Conservation (phyloP, 2,329 filamentous ascomycete species). For the Davidsoniella australis region DNA sequence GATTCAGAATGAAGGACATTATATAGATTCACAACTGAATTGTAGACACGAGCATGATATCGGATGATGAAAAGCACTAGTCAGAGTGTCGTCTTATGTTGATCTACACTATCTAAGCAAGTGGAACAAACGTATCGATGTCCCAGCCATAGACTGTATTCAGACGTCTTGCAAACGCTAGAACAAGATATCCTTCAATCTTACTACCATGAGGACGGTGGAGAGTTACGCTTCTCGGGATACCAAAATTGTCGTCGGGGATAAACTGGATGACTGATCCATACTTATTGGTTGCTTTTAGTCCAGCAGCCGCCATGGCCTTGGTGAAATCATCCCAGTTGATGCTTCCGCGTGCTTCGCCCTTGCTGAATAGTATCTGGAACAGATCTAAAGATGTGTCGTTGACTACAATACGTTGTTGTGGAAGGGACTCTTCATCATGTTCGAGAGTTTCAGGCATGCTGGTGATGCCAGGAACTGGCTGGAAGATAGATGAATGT, state of each 20-base stretch:
- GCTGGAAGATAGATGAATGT: conserved; percentile 21
- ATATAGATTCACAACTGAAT: too few relatives aligned
- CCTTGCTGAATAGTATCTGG: conserved; percentile 19
- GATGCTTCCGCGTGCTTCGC: conserved; percentile 18
- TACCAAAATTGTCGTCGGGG: conserved; percentile 16
- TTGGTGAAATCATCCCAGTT: conserved; percentile 23
- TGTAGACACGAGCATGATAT: too few relatives aligned
- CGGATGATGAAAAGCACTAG: too few relatives aligned
- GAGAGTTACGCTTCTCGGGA: conserved; percentile 19
- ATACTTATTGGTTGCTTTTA: conserved; percentile 24
- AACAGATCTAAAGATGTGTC: conserved; percentile 23
- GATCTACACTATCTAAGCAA: too few relatives aligned
- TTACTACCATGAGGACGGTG: conserved; percentile 23
- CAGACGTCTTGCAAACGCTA: conserved; percentile 19
- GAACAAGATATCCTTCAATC: conserved; percentile 20
- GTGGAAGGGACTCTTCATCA: too few relatives aligned
- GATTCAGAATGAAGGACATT: too few relatives aligned
- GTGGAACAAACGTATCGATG: conserved; percentile 18
- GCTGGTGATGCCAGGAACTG: conserved; percentile 12
- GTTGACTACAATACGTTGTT: conserved; percentile 21
- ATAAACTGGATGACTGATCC: conserved; percentile 27
- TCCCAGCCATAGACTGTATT: conserved; percentile 22
- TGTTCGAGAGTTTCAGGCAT: neutral
- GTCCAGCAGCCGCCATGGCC: conserved; percentile 26
- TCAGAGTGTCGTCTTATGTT: too few relatives aligned